These are phyloP conservation scores for Flaveria brownii DNA, from an alignment of 129 eudicot genomes.

Conservation along the genomic window DNA sequence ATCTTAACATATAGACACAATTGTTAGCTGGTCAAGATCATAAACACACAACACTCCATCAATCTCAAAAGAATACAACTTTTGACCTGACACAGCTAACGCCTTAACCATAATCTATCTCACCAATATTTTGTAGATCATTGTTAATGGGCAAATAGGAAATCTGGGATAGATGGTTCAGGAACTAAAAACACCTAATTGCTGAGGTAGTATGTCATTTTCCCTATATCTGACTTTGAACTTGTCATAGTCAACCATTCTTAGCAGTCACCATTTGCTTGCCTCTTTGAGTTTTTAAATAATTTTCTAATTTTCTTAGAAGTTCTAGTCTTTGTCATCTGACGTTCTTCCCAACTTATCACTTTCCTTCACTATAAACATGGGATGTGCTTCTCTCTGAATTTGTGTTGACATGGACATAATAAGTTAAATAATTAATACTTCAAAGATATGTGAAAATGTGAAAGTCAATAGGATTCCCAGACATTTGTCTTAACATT, in stretches of 20 bases:
- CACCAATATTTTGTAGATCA: neutral
- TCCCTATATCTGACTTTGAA: slow-evolving; percentile 8
- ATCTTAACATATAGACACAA: neutral
- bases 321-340: neutral
- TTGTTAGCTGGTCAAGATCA: neutral
- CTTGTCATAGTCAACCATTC: neutral
- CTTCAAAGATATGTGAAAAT: neutral
- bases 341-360: neutral
- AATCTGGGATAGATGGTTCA: neutral
- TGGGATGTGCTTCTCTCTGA: neutral
- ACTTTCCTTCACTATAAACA: neutral
- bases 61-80: neutral
- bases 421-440: neutral
- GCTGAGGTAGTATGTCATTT: neutral
- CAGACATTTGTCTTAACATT: neutral
- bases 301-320: neutral
- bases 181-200: neutral
- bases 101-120: neutral
- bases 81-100: neutral
- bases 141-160: neutral
- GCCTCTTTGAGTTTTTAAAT: neutral
- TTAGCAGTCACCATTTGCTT: slow-evolving; percentile 13
- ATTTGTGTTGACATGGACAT: too few relatives aligned
- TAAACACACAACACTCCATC: neutral
- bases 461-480: neutral